These are phyloP conservation scores for Arachis monticola DNA, from an alignment of 331 rosid species.

Conservation along the genomic window DNA sequence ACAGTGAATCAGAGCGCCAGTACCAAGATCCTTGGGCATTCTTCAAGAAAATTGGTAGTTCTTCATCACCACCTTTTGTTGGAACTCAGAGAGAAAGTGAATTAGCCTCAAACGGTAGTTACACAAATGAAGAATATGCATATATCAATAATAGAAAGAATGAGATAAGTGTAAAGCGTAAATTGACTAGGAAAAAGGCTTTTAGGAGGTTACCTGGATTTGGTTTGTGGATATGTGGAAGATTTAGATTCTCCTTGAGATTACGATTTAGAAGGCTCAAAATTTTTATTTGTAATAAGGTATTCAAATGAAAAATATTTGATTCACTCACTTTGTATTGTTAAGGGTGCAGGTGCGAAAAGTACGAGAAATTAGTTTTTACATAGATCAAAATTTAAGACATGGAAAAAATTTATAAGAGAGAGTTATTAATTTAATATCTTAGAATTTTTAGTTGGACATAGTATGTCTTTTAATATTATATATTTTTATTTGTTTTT, in stretches of 20 bases:
- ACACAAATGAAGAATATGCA: slow-evolving; percentile 38
- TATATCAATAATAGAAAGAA: slow-evolving; percentile 17
- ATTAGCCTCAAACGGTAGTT: slow-evolving; percentile 49
- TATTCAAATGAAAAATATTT: slow-evolving; percentile 20
- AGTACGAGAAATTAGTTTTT: no score
- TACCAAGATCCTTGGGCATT: slow-evolving; percentile 61
- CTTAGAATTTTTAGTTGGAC: no score
- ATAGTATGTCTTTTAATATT: no score
- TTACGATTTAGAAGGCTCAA: slow-evolving; percentile 58
- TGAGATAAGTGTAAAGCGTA: slow-evolving; percentile 32
- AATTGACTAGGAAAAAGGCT: slow-evolving; percentile 64
- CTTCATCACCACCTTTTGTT: slow-evolving; percentile 26
- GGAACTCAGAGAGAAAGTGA: slow-evolving; percentile 43
- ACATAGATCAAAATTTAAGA: no score
- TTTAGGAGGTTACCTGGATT: slow-evolving; percentile 68
- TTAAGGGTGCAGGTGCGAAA: no score
- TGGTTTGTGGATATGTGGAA: slow-evolving; percentile 63
- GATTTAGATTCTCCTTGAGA: slow-evolving; percentile 49
- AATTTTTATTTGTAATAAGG: slow-evolving; percentile 48
- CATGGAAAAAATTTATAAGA: no score
- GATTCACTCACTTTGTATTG: no score
- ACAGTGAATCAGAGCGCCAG: slow-evolving; percentile 66
- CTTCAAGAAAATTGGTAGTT: slow-evolving; percentile 45
- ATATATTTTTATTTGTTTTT: no score
- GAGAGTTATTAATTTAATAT: no score